Percentiles rank a stretch among this genome's conserved stretches.
Evolutionary conservation across 2,329 filamentous ascomycete species (phyloP).

Genomic region (Diaporthe helianthi): DNA sequence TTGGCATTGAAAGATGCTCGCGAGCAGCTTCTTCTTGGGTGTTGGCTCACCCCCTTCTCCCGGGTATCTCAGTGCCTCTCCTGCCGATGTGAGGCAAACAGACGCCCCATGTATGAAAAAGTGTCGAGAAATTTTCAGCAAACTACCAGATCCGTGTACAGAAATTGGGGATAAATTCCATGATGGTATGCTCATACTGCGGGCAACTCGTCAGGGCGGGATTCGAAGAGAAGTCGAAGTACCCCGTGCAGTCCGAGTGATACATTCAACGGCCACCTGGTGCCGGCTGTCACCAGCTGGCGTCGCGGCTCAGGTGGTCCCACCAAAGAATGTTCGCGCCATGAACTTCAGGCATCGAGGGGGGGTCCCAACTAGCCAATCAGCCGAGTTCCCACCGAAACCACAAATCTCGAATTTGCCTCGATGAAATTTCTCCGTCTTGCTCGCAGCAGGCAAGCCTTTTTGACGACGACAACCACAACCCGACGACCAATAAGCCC

Average conservation of each 20-base stretch:
- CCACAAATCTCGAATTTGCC: conserved; percentile 31
- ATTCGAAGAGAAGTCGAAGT: background rate
- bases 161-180: too few relatives aligned
- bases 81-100: background rate
- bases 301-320: too few relatives aligned
- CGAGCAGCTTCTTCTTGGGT: too few relatives aligned
- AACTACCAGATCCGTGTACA: background rate
- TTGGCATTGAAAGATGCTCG: background rate
- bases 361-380: conserved; percentile 26
- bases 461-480: conserved; percentile 33
- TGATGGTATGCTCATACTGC: too few relatives aligned
- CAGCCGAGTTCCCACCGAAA: conserved; percentile 33
- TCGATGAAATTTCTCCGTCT: conserved; percentile 33
- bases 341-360: conserved; percentile 5
- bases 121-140: rapidly evolving
- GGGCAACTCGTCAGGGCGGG: background rate
- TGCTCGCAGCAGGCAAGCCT: conserved; percentile 22
- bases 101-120: rapidly evolving
- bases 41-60: background rate
- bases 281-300: background rate
- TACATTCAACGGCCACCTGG: background rate
- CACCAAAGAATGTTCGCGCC: background rate
- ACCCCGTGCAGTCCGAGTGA: background rate
- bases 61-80: too few relatives aligned
- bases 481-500: conserved; percentile 32